Percentiles rank a stretch among this genome's conserved stretches.
phyloP scores from a whole-genome alignment of 805 yeast species.

The Cyberlindnera nakhonratchasimensis region DNA sequence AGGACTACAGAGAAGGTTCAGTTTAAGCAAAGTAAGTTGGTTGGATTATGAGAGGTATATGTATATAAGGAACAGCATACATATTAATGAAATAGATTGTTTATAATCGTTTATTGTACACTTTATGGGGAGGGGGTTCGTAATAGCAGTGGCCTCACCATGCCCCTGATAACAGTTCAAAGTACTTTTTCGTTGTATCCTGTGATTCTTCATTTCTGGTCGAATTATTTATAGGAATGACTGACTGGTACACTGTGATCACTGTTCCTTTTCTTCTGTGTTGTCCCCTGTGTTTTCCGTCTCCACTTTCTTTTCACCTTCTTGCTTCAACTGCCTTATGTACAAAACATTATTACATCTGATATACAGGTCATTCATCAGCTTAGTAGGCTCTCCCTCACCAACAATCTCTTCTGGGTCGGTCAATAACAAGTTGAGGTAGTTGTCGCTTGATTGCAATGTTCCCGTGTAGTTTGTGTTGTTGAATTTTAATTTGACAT shows the following conservation, averaged over 20 bases:
- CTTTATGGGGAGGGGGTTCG: no score
- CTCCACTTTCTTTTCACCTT: not conserved
- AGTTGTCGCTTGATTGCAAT: constrained; percentile 78
- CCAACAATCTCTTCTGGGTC: constrained; percentile 52
- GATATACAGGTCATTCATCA: constrained; percentile 75
- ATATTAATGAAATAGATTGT: no score
- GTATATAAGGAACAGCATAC: no score
- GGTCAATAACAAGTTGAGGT: constrained; percentile 82
- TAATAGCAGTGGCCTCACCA: no score
- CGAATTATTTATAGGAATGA: no score
- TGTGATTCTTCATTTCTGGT: no score
- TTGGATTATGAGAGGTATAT: no score
- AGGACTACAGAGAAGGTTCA: constrained; percentile 1
- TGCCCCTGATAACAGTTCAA: no score
- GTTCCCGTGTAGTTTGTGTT: constrained; percentile 82
- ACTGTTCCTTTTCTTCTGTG: not conserved
- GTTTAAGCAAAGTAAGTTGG: constrained; percentile 1
- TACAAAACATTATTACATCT: constrained; percentile 87
- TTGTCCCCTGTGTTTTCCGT: no score
- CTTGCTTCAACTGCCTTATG: constrained; percentile 23
- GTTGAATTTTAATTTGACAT: constrained; percentile 87
- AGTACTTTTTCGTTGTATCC: no score
- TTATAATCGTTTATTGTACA: no score
- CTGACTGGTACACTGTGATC: no score
- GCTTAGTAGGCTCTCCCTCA: constrained; percentile 46